Percentiles rank a stretch among this genome's conserved stretches.
phyloP scores from a whole-genome alignment of 2,329 filamentous ascomycete genomes.

The Trichoderma cornu-damae region DNA sequence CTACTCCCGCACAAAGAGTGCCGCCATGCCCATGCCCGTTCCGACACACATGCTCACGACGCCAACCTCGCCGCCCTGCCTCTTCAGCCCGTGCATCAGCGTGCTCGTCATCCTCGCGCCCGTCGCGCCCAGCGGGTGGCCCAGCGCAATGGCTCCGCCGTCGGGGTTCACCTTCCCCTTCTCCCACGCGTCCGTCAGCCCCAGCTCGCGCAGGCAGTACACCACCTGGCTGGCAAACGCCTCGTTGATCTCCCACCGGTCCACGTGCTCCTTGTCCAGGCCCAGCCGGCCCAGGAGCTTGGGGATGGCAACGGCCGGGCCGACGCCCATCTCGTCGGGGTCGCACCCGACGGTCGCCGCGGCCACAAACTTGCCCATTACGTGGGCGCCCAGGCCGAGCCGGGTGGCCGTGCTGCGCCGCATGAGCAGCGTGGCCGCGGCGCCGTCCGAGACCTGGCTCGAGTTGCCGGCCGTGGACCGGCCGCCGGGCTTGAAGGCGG shows the following conservation, averaged over 20 bases:
- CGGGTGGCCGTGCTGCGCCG: slow-evolving; percentile 70
- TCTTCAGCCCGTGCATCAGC: slow-evolving; percentile 60
- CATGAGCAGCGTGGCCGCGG: slow-evolving; percentile 79
- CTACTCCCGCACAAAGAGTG: slow-evolving; percentile 60
- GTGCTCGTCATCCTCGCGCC: slow-evolving; percentile 76
- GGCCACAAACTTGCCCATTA: slow-evolving; percentile 79
- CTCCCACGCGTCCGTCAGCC: slow-evolving; percentile 57
- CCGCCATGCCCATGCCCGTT: slow-evolving; percentile 74
- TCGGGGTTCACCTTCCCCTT: slow-evolving; percentile 78
- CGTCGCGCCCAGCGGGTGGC: slow-evolving; percentile 85
- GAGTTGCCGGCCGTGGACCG: slow-evolving; percentile 81
- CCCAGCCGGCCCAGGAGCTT: slow-evolving; percentile 68
- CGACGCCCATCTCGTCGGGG: slow-evolving; percentile 92
- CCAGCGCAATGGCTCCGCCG: slow-evolving; percentile 89
- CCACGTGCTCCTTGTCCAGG: slow-evolving; percentile 62
- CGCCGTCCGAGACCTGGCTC: slow-evolving; percentile 82
- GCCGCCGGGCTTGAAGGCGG: slow-evolving; percentile 72
- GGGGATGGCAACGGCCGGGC: slow-evolving; percentile 80
- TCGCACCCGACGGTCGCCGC: slow-evolving; percentile 70
- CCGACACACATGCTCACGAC: slow-evolving; percentile 89
- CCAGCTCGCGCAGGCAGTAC: slow-evolving; percentile 67
- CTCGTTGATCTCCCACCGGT: slow-evolving; percentile 93
- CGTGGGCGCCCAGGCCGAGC: slow-evolving; percentile 61
- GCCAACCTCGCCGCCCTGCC: slow-evolving; percentile 68
- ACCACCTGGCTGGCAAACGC: slow-evolving; percentile 62